These are phyloP conservation scores for Aschersonia sp. DNA, from an alignment of 2,329 filamentous ascomycete genomes.

Conservation along the genomic window DNA sequence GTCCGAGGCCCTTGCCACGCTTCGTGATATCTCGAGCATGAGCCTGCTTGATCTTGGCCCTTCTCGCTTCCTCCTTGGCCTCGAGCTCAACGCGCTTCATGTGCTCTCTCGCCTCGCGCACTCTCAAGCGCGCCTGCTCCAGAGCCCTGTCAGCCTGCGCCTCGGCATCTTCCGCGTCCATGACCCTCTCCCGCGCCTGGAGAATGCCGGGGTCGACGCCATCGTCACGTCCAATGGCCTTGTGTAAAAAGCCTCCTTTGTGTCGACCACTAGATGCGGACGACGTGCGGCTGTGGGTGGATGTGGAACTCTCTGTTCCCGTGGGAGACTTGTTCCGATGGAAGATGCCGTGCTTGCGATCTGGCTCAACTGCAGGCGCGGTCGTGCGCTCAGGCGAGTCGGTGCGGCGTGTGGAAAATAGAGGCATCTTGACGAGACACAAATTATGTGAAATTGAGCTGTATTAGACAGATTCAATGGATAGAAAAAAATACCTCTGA, in stretches of 20 bases:
- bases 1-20: constrained; percentile 53
- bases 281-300: constrained; percentile 8
- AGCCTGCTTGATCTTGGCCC: constrained; percentile 53
- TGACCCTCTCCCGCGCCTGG: constrained; percentile 45
- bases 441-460: not conserved
- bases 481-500: too few relatives aligned
- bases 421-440: constrained; percentile 11
- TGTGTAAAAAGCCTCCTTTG: constrained; percentile 18
- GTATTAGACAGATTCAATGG: too few relatives aligned
- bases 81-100: constrained; percentile 49
- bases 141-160: constrained; percentile 50
- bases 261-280: not conserved
- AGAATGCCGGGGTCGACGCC: constrained; percentile 46
- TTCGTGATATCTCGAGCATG: constrained; percentile 52
- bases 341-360: constrained; percentile 2
- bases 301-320: not conserved
- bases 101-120: constrained; percentile 48
- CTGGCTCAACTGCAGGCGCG: constrained; percentile 8
- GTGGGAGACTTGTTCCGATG: constrained; percentile 9
- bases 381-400: constrained; percentile 11
- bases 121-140: constrained; percentile 39
- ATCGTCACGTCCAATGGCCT: constrained; percentile 26
- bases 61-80: constrained; percentile 47
- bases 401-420: constrained; percentile 16
- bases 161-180: constrained; percentile 48